Conservation (phyloP, 2,329 filamentous ascomycete genomes). For the Xylariaceae sp. region DNA sequence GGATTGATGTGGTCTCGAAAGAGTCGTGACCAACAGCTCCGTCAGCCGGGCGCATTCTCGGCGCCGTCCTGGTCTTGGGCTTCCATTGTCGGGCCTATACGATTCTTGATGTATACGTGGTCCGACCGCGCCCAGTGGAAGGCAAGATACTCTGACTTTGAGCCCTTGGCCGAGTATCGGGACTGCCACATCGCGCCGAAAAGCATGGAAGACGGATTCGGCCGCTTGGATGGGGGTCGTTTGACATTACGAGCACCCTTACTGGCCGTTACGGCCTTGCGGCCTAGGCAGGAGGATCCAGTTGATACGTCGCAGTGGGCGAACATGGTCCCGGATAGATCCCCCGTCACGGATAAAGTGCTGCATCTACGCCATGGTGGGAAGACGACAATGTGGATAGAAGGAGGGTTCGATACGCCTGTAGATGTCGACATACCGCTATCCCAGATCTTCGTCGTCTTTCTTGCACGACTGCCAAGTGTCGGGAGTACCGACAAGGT, state of each 20-base stretch:
- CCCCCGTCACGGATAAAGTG: conserved; percentile 3
- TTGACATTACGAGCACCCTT: neutral
- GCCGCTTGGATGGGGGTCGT: neutral
- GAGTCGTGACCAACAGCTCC: neutral
- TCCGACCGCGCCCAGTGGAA: conserved; percentile 30
- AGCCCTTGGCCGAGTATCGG: conserved; percentile 24
- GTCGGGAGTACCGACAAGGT: conserved; percentile 21
- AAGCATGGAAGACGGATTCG: neutral
- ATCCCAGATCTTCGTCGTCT: conserved; percentile 11
- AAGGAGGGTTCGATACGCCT: conserved; percentile 27
- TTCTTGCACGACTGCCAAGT: conserved; percentile 28
- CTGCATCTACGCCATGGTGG: conserved; percentile 10
- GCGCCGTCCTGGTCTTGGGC: conserved; percentile 40
- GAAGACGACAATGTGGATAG: conserved; percentile 23
- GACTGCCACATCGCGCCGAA: conserved; percentile 6
- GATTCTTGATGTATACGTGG: conserved; percentile 31
- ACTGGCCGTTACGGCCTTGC: neutral
- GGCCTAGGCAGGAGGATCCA: neutral
- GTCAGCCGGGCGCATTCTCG: conserved; percentile 9
- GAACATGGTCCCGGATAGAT: conserved; percentile 10
- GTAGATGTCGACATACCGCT: neutral
- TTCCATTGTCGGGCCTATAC: conserved; percentile 26
- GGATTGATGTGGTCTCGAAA: conserved; percentile 27
- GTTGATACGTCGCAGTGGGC: neutral
- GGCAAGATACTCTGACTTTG: conserved; percentile 24